These are phyloP conservation scores for Candida rishiriensis DNA, from an alignment of 805 yeast genomes.

Conservation along the genomic window DNA sequence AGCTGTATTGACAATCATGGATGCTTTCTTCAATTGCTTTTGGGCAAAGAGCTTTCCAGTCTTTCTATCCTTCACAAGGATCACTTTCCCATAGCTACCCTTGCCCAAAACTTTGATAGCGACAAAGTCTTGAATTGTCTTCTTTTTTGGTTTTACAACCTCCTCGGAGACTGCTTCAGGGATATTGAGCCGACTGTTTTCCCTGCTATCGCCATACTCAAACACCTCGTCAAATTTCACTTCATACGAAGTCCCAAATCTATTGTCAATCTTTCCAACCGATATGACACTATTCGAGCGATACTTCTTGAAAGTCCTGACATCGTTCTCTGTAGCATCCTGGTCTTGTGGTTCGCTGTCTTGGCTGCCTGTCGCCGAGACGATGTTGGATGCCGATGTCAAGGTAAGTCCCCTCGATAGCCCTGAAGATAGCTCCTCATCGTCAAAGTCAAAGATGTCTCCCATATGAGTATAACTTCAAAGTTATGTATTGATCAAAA, in stretches of 20 bases:
- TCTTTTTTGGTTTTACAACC: slow-evolving; percentile 8
- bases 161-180: background rate
- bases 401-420: too few species aligned
- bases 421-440: slow-evolving; percentile 17
- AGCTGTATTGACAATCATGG: slow-evolving; percentile 55
- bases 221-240: slow-evolving; percentile 42
- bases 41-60: slow-evolving; percentile 75
- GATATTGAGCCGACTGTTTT: slow-evolving; percentile 7
- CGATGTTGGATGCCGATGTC: too few species aligned
- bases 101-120: slow-evolving; percentile 75
- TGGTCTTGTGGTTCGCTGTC: too few species aligned
- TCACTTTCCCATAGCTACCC: slow-evolving; percentile 87
- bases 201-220: slow-evolving; percentile 23
- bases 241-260: slow-evolving; percentile 47
- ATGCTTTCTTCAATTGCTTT: slow-evolving; percentile 80
- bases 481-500: background rate
- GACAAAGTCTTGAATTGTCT: slow-evolving; percentile 53
- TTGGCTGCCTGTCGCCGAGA: too few species aligned
- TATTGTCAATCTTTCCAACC: slow-evolving; percentile 26
- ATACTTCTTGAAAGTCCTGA: slow-evolving; percentile 22
- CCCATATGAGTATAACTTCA: slow-evolving; percentile 12
- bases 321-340: background rate
- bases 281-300: slow-evolving; percentile 29
- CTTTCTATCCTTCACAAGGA: slow-evolving; percentile 61
- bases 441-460: slow-evolving; percentile 26